These are phyloP conservation scores for Peronospora destructor DNA, from an alignment of 352 stramenopile species.

Conservation along the genomic window DNA sequence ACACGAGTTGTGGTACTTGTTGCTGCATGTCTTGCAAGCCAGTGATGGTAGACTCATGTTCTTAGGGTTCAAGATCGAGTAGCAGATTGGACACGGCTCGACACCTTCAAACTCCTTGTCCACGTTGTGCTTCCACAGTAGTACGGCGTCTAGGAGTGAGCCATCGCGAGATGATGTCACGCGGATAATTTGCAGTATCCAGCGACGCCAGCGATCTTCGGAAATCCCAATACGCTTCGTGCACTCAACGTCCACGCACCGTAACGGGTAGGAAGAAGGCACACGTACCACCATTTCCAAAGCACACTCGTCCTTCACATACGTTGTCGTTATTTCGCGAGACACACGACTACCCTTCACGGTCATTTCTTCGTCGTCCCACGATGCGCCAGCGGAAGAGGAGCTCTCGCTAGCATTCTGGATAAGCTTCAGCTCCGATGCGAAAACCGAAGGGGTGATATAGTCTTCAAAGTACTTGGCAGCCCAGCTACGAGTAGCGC, in stretches of 20 bases:
- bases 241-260: slow-evolving; percentile 88
- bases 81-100: slow-evolving; percentile 89
- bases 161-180: slow-evolving; percentile 85
- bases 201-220: slow-evolving; percentile 87
- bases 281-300: slow-evolving; percentile 88
- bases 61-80: slow-evolving; percentile 89
- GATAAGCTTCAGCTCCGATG: slow-evolving; percentile 74
- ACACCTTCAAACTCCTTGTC: slow-evolving; percentile 90
- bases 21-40: slow-evolving; percentile 87
- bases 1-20: slow-evolving; percentile 91
- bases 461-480: slow-evolving; percentile 86
- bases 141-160: slow-evolving; percentile 85
- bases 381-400: slow-evolving; percentile 27
- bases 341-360: slow-evolving; percentile 84
- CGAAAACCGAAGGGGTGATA: slow-evolving; percentile 74
- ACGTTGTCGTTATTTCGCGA: slow-evolving; percentile 86
- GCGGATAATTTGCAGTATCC: slow-evolving; percentile 90
- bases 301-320: slow-evolving; percentile 90
- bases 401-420: slow-evolving; percentile 43
- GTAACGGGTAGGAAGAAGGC: slow-evolving; percentile 82
- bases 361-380: slow-evolving; percentile 76
- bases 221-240: slow-evolving; percentile 87
- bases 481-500: slow-evolving; percentile 74
- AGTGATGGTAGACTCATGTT: slow-evolving; percentile 85
- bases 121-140: slow-evolving; percentile 90